Evolutionary conservation across 2,329 filamentous ascomycete genomes (phyloP).

Genomic region (Cytospora chrysosperma): DNA sequence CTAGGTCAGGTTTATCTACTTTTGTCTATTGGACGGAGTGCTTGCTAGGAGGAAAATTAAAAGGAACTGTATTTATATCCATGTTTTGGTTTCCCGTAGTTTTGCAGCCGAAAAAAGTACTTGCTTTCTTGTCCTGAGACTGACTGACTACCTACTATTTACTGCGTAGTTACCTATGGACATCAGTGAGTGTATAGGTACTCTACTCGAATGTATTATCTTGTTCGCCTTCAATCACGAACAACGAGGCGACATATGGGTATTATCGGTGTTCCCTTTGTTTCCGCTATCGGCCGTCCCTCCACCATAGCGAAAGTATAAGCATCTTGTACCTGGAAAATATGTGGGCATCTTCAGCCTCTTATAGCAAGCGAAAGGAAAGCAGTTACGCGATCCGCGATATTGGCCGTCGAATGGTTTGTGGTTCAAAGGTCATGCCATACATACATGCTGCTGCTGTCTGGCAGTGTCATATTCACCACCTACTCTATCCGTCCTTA

Average conservation of each 20-base stretch:
- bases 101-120: slow-evolving; percentile 8
- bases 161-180: no score
- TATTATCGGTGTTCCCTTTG: background rate
- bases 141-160: no score
- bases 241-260: no score
- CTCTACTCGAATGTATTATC: no score
- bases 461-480: background rate
- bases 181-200: no score
- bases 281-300: slow-evolving; percentile 22
- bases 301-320: background rate
- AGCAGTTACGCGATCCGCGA: background rate
- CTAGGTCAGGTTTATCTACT: slow-evolving; percentile 6
- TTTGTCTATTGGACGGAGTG: slow-evolving; percentile 15
- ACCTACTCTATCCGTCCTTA: background rate
- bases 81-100: slow-evolving; percentile 15
- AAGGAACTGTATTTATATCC: slow-evolving; percentile 19
- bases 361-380: no score
- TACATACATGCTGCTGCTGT: no score
- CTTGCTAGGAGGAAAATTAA: slow-evolving; percentile 10
- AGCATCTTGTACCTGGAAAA: no score
- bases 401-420: background rate
- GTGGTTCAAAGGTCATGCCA: background rate
- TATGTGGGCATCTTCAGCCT: background rate
- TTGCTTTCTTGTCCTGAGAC: background rate
- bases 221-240: no score